Evolutionary conservation across 1,139 yeast species (phyloP).

Genomic region (Kurtzmaniella quercitrusa): DNA sequence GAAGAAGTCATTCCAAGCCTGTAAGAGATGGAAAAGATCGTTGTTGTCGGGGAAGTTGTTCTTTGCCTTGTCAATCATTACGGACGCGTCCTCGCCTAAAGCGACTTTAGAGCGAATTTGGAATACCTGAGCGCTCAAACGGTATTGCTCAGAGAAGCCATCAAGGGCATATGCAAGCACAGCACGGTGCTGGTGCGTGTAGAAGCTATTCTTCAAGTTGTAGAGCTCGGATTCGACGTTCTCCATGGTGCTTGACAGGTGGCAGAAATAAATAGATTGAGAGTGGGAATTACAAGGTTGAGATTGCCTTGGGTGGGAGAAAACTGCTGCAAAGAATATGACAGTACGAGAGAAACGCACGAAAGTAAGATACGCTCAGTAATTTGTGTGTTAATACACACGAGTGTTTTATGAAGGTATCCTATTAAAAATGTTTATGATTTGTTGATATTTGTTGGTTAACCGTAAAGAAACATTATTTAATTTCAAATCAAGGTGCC

Average conservation of each 20-base stretch:
- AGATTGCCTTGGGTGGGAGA: neutral
- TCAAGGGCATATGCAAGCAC: constrained; percentile 30
- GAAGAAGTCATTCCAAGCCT: constrained; percentile 42
- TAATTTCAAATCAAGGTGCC: too few relatives aligned
- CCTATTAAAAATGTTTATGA: too few relatives aligned
- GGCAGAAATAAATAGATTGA: neutral
- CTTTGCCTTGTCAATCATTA: constrained; percentile 36
- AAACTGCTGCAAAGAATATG: too few relatives aligned
- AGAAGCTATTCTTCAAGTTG: constrained; percentile 44
- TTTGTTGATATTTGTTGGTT: too few relatives aligned
- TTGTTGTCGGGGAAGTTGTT: constrained; percentile 35
- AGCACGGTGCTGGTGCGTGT: constrained; percentile 41
- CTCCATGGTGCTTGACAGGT: constrained; percentile 4
- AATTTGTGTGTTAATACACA: too few relatives aligned
- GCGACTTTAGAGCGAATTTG: constrained; percentile 43
- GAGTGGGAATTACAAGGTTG: neutral
- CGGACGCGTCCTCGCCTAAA: constrained; percentile 37
- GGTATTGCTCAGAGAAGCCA: constrained; percentile 34
- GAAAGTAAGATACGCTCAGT: too few relatives aligned
- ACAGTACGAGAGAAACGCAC: too few relatives aligned
- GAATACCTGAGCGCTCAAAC: constrained; percentile 37
- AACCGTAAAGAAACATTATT: too few relatives aligned
- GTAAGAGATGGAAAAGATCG: constrained; percentile 34
- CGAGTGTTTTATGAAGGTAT: too few relatives aligned
- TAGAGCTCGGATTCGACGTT: constrained; percentile 26